Percentiles rank a stretch among this genome's conserved stretches.
Evolutionary conservation across 2,329 filamentous ascomycete species (phyloP).

Genomic region (Thielaviopsis ethacetica): DNA sequence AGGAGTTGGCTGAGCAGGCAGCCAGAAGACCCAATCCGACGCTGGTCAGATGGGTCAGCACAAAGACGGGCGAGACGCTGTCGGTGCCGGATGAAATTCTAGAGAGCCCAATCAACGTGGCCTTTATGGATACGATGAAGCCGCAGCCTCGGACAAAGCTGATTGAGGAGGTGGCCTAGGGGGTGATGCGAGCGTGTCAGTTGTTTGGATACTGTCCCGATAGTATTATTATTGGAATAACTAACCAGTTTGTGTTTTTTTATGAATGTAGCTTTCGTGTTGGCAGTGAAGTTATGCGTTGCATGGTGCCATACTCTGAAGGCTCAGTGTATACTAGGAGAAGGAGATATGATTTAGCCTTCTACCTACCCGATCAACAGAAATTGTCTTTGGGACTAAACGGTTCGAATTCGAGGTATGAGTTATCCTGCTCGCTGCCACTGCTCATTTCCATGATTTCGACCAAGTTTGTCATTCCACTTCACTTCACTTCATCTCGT

Average conservation of each 20-base stretch:
- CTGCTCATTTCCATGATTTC: not conserved
- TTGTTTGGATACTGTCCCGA: not conserved
- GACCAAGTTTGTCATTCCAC: not conserved
- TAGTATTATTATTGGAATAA: not conserved
- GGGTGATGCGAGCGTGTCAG: not conserved
- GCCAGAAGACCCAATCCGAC: slow-evolving; percentile 39
- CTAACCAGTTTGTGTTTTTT: not conserved
- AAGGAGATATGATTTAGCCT: too few relatives aligned
- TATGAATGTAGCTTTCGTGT: not conserved
- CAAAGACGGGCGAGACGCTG: slow-evolving; percentile 43
- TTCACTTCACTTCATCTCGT: not conserved
- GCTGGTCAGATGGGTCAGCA: slow-evolving; percentile 57
- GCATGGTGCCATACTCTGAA: not conserved
- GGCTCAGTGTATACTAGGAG: not conserved
- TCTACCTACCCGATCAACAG: too few relatives aligned
- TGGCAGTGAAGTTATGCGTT: not conserved
- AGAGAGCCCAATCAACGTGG: slow-evolving; percentile 39
- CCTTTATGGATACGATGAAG: slow-evolving; percentile 28
- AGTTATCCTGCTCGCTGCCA: too few relatives aligned
- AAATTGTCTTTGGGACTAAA: too few relatives aligned
- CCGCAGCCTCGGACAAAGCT: slow-evolving; percentile 24
- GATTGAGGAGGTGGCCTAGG: slow-evolving; percentile 36
- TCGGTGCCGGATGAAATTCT: slow-evolving; percentile 55
- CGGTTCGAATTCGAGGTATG: too few relatives aligned
- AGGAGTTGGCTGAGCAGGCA: slow-evolving; percentile 27